Percentiles rank a stretch among this genome's conserved stretches.
Evolutionary conservation across 2,329 filamentous ascomycete genomes (phyloP).

Genomic region (Cercospora sesami): DNA sequence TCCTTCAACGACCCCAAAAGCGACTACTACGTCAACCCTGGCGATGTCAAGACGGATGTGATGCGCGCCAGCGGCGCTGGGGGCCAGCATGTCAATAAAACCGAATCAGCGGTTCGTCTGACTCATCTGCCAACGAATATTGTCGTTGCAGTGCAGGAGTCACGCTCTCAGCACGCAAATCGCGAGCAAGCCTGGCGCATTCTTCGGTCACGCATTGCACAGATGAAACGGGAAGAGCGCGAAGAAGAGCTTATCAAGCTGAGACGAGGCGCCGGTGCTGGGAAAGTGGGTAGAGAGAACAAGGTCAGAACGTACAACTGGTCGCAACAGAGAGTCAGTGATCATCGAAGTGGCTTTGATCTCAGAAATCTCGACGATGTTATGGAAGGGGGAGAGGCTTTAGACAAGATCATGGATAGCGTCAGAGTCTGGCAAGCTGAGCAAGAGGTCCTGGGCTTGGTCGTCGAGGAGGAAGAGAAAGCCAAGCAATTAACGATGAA

Average conservation of each 20-base stretch:
- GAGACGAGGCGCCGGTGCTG: constrained; percentile 75
- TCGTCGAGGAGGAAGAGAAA: constrained; percentile 35
- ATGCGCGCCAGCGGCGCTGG: constrained; percentile 92
- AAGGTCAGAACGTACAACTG: constrained; percentile 94
- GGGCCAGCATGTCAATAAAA: constrained; percentile 98
- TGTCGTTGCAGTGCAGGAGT: constrained; percentile 89
- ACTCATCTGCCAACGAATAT: constrained; percentile 87
- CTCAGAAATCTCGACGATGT: constrained; percentile 78
- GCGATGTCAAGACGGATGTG: constrained; percentile 80
- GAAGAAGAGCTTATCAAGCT: constrained; percentile 76
- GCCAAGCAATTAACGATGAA: constrained; percentile 15
- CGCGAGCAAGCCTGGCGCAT: constrained; percentile 83
- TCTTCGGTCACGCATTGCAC: constrained; percentile 77
- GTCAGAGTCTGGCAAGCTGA: constrained; percentile 74
- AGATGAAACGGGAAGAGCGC: constrained; percentile 73
- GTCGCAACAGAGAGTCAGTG: constrained; percentile 76
- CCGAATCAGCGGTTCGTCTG: constrained; percentile 89
- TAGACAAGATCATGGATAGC: constrained; percentile 76
- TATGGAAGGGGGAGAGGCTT: constrained; percentile 69
- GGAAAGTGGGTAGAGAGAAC: constrained; percentile 80
- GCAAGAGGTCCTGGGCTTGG: constrained; percentile 69
- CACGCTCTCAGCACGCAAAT: constrained; percentile 85
- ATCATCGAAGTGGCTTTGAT: constrained; percentile 79
- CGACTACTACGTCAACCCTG: constrained; percentile 84
- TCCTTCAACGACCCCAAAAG: constrained; percentile 76